Conservation (phyloP, 257 asterid species). For the Avicennia marina region DNA sequence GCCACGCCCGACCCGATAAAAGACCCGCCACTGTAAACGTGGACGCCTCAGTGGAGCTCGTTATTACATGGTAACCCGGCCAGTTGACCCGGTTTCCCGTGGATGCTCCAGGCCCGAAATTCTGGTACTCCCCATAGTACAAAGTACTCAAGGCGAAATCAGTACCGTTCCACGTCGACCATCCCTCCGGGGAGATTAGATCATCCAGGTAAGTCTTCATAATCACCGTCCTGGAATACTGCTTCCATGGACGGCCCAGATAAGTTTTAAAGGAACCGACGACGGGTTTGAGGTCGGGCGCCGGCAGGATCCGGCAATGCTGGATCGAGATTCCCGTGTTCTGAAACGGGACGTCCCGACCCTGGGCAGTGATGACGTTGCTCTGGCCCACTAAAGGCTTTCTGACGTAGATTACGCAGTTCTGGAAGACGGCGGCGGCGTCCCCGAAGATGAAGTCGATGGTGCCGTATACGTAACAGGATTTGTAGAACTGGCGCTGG, state of each 20-base stretch:
- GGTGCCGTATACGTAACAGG: constrained; percentile 66
- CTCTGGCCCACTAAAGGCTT: constrained; percentile 65
- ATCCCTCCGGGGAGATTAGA: constrained; percentile 56
- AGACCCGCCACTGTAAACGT: too few species aligned
- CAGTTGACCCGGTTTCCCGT: too few species aligned
- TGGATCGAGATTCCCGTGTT: constrained; percentile 87
- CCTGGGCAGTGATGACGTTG: constrained; percentile 77
- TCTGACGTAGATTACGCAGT: constrained; percentile 61
- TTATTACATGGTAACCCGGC: too few species aligned
- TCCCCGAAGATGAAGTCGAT: constrained; percentile 85
- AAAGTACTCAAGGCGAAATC: constrained; percentile 46
- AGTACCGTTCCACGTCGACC: constrained; percentile 64
- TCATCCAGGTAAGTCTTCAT: constrained; percentile 49
- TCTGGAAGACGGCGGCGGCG: constrained; percentile 74
- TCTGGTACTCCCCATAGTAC: too few species aligned
- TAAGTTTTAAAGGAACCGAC: constrained; percentile 34
- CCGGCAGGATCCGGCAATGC: constrained; percentile 47
- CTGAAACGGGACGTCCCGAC: constrained; percentile 81
- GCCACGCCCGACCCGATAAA: too few species aligned
- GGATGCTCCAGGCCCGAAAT: too few species aligned
- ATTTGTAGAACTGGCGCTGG: constrained; percentile 74
- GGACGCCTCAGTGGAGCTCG: too few species aligned
- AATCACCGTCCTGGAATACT: constrained; percentile 62
- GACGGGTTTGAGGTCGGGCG: constrained; percentile 54
- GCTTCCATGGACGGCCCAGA: constrained; percentile 83